Base-by-base conservation (phyloP, 306 rosid species). In the Vigna radiata region DNA sequence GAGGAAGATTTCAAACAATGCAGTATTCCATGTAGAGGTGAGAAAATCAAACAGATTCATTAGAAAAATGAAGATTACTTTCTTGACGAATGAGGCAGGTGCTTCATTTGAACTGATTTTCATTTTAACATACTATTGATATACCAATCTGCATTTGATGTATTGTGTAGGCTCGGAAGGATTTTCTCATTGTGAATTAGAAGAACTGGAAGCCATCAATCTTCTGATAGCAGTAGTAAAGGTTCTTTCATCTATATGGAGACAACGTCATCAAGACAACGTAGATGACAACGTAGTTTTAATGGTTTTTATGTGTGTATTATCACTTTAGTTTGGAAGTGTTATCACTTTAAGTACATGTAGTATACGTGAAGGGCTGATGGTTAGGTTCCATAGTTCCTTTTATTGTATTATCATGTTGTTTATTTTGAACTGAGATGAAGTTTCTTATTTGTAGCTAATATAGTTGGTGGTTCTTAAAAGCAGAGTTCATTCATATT, bases 1-100 rank as follows among this genome's bases (percentile, higher is more conserved):
- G 6, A 81, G 19, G 31, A 73, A 56, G 72, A 63, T 61, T 82
- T 66, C 73, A 54, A 41, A 41, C 16, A 49, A 48, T 67, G 81
- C 58, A 29, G 69, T 15, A 19, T 50, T 72, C n/a, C 29, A 12
- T 64, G 25, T 69, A 67, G 84, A 85, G 94, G 92, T 88, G 72
- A 87, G 88, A 73, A 64, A 77, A 63, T 49, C 44, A 54, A 63
- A 54, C 61, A 55, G 2, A 6, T 53, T 23, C 59, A 53, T 53
- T 36, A 62, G 46, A 15, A 36, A 36, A 63, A 8, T 36, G 14
- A 17, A 63, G 19, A 76, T 29, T 18, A 62, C 43, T 73, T 52
- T 43, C 76, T 81, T 50, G 12, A 16, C 64, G 55, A 44, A 73
- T 13, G n/a, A 15, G 44, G 68, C 21, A 33, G 3, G 56, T 44